Conservation (phyloP, 768 basidiomycete species). For the Thelephora aurantiotincta region DNA sequence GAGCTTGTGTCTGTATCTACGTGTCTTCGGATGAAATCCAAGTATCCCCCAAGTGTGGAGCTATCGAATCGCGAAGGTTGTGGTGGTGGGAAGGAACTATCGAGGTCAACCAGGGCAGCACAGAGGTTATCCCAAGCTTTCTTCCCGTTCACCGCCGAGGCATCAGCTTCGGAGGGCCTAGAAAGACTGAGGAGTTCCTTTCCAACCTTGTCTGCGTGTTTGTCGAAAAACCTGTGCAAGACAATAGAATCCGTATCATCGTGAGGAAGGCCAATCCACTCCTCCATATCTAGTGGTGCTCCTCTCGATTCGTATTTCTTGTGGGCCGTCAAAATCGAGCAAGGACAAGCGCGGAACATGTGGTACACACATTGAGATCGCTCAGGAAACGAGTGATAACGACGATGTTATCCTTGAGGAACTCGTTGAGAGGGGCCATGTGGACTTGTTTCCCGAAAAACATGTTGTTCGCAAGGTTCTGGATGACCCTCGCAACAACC, state of each 20-base stretch:
- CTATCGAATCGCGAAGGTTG: slow-evolving; percentile 34
- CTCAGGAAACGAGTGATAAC: slow-evolving; percentile 67
- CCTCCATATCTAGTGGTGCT: slow-evolving; percentile 35
- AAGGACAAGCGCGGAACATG: not conserved
- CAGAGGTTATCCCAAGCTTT: slow-evolving; percentile 78
- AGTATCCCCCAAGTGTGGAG: slow-evolving; percentile 45
- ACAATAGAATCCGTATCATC: slow-evolving; percentile 79
- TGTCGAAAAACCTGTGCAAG: slow-evolving; percentile 72
- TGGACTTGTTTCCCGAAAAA: slow-evolving; percentile 85
- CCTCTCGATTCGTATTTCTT: slow-evolving; percentile 23
- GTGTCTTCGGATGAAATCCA: slow-evolving; percentile 53
- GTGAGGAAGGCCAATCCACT: slow-evolving; percentile 63
- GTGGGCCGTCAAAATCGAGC: not conserved
- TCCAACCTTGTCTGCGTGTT: slow-evolving; percentile 77
- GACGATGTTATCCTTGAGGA: slow-evolving; percentile 54
- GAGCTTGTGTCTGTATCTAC: slow-evolving; percentile 43
- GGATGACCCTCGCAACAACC: slow-evolving; percentile 83
- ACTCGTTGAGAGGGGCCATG: slow-evolving; percentile 70
- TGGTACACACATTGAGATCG: slow-evolving; percentile 46
- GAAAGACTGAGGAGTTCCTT: slow-evolving; percentile 70
- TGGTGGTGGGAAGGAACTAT: slow-evolving; percentile 54
- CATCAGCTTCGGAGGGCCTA: slow-evolving; percentile 35
- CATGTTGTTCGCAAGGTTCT: slow-evolving; percentile 89
- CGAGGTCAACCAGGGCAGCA: slow-evolving; percentile 65
- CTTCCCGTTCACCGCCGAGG: slow-evolving; percentile 48